Evolutionary conservation across 1,284 basidiomycete species (phyloP).

Genomic region (Heterobasidion occidentale): DNA sequence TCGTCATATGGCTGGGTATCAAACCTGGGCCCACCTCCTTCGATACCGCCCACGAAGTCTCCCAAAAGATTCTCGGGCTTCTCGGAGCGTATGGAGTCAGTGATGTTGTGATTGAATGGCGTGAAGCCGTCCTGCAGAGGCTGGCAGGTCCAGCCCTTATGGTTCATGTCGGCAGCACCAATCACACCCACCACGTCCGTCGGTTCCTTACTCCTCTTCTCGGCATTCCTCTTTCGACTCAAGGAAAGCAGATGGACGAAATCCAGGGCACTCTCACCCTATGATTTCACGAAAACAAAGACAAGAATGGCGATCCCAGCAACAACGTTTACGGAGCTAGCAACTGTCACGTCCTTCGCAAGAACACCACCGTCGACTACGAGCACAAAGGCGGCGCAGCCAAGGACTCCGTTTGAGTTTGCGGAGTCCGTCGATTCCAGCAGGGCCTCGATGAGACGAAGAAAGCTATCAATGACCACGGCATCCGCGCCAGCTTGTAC

Average conservation of each 20-base stretch:
- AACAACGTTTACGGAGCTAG: slow-evolving; percentile 28
- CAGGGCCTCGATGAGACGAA: slow-evolving; percentile 2
- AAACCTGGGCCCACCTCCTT: slow-evolving; percentile 25
- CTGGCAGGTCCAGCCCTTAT: slow-evolving; percentile 18
- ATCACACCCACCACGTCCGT: slow-evolving; percentile 22
- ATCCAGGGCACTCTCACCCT: slow-evolving; percentile 25
- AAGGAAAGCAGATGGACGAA: slow-evolving; percentile 18
- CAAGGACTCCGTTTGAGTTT: slow-evolving; percentile 20
- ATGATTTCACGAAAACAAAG: slow-evolving; percentile 29
- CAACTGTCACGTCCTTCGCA: slow-evolving; percentile 29
- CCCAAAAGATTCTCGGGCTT: slow-evolving; percentile 28
- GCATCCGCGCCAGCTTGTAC: slow-evolving; percentile 14
- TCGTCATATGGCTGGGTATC: slow-evolving; percentile 33
- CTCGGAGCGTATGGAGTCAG: slow-evolving; percentile 20
- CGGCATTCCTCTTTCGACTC: slow-evolving; percentile 23
- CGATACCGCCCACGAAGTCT: slow-evolving; percentile 27
- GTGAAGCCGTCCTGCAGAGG: slow-evolving; percentile 22
- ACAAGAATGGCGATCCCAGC: slow-evolving; percentile 23
- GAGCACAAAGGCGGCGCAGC: slow-evolving; percentile 22
- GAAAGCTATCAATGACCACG: neutral
- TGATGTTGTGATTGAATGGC: slow-evolving; percentile 32
- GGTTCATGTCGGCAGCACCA: slow-evolving; percentile 10
- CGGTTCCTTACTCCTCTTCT: slow-evolving; percentile 23
- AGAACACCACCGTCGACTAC: slow-evolving; percentile 24
- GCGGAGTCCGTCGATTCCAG: slow-evolving; percentile 6